Evolutionary conservation across 1,284 basidiomycete genomes (phyloP), one percentile per base, ranked within the genome.

Genomic region (Sanguinoderma infundibulare): DNA sequence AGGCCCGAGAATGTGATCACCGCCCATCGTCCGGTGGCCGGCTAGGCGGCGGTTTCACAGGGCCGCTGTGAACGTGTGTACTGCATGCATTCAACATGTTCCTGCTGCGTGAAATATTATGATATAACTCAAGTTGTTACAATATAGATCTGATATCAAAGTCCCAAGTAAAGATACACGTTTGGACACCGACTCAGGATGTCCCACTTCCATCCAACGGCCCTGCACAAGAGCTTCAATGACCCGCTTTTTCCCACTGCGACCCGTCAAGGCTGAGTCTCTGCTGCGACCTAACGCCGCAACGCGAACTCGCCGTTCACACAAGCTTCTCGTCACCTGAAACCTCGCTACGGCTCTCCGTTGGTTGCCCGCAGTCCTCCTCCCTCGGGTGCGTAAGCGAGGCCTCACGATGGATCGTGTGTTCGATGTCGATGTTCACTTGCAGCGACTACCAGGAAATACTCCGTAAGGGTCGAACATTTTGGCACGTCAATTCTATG

Each of bases 341-440:
- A 26, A 26, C 28, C 15, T 20, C 28, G 46, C 46, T 49, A 30
- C 17, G n/a, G 46, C 17, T 49, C 10, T 49, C 28, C 28, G 26
- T 49, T 49, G 26, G 46, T 9, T 20, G 46, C 28, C n/a, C 46
- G 28, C 26, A 20, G 28, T 49, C n/a, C 15, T 28, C 28, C 26
- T 49, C 46, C 17, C 7, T 10, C 17, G 46, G 46, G 26, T 49
- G 46, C 46, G 46, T 17, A 26, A 49, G 24, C n/a, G 46, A 32
- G 6, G 12, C 20, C 42, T 61, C 63, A 36, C 49, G 53, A 42
- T 61, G 63, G 17, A 61, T 52, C 32, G 55, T 53, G 30, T 58
- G 57, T 46, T 61, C 63, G 54, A 61, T 53, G 30, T 61, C 50
- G 34, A 56, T 56, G 49, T 47, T 55, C 10, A 64, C 59, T 15